A percentile compares a stretch with the other conserved stretches of the same genome.
phyloP scores from a whole-genome alignment of 2,329 filamentous ascomycete genomes.

The Arthrobotrys sphaeroides region DNA sequence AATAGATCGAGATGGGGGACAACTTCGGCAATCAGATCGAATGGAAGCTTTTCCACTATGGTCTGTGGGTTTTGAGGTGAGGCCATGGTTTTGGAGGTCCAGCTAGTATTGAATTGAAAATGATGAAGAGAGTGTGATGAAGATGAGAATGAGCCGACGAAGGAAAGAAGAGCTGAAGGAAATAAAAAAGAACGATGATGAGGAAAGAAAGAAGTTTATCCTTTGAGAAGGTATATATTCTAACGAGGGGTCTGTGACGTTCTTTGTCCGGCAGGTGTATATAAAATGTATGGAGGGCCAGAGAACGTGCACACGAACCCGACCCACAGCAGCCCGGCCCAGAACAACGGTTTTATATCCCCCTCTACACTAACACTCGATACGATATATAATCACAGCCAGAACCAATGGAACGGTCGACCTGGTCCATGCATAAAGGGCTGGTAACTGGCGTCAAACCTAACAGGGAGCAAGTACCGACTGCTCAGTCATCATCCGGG shows the following conservation, averaged over 20 bases:
- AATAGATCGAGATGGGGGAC: conserved; percentile 42
- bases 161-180: not conserved
- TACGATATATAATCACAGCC: conserved; percentile 14
- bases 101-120: not conserved
- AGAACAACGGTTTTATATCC: no score
- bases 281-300: not conserved
- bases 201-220: not conserved
- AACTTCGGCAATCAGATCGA: conserved; percentile 27
- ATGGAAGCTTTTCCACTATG: conserved; percentile 31
- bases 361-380: not conserved
- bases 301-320: not conserved
- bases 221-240: not conserved
- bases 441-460: conserved; percentile 7
- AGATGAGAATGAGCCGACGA: not conserved
- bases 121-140: not conserved
- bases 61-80: conserved; percentile 1
- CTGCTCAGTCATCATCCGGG: conserved; percentile 31
- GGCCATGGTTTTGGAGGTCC: no score
- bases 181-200: not conserved
- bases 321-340: no score
- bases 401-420: conserved; percentile 10
- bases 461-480: conserved; percentile 25
- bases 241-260: not conserved
- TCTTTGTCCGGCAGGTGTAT: not conserved
- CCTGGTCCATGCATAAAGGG: conserved; percentile 17